Evolutionary conservation across 2,329 filamentous ascomycete species (phyloP).

Genomic region (Metarhizium brunneum): DNA sequence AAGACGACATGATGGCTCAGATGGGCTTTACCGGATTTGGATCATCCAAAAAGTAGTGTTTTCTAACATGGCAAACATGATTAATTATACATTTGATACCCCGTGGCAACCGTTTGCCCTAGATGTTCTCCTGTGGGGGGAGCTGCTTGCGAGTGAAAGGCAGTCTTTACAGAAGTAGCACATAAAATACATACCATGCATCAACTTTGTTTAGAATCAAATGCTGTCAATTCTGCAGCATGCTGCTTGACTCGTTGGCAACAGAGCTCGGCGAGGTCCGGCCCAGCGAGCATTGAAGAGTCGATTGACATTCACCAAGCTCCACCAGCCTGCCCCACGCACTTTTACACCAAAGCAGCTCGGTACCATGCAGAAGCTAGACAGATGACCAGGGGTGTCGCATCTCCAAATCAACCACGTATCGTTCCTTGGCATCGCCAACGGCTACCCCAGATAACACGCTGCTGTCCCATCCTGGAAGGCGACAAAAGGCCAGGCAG

Average conservation of each 20-base stretch:
- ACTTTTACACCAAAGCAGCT: background rate
- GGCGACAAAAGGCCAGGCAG: background rate
- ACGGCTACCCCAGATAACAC: background rate
- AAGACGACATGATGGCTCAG: conserved; percentile 60
- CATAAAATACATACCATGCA: too few species aligned
- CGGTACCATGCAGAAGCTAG: too few species aligned
- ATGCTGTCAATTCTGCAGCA: too few species aligned
- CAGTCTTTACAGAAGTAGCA: too few species aligned
- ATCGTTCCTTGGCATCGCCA: background rate
- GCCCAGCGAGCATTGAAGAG: too few species aligned
- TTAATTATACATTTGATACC: background rate
- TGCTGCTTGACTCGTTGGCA: too few species aligned
- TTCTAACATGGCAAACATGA: background rate
- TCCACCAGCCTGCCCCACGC: background rate
- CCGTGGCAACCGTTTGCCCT: background rate
- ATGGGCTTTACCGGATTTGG: conserved; percentile 60
- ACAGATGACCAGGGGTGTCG: background rate
- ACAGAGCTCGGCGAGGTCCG: too few species aligned
- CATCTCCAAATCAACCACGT: background rate
- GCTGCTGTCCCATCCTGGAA: background rate
- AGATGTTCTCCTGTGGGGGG: too few species aligned
- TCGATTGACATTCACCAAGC: too few species aligned
- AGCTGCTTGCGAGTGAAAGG: too few species aligned
- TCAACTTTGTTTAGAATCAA: too few species aligned
- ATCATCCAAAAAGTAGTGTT: conserved; percentile 38